A percentile compares a stretch with the other conserved stretches of the same genome.
Conservation (phyloP, 148 eudicot genomes). For the Salicornia ramosissima region DNA sequence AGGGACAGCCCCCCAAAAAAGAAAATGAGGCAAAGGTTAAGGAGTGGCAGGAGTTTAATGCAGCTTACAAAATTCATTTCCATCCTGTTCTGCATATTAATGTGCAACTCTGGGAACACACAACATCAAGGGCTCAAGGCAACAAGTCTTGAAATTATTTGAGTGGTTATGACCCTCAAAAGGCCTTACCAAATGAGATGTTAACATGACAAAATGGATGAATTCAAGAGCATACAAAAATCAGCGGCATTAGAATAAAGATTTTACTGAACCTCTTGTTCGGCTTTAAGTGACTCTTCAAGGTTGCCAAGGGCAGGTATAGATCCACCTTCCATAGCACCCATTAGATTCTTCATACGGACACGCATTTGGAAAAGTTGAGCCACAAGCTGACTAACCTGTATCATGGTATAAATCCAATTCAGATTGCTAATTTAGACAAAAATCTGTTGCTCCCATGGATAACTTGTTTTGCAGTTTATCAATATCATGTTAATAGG, state of each 20-base stretch:
- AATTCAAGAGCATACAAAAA: not conserved
- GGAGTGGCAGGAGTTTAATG: too few relatives aligned
- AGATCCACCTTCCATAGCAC: slow-evolving; percentile 92
- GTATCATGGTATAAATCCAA: slow-evolving; percentile 25
- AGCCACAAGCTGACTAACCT: slow-evolving; percentile 95
- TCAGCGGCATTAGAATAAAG: not conserved
- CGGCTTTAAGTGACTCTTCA: slow-evolving; percentile 77
- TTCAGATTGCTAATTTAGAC: not conserved
- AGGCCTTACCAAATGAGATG: not conserved
- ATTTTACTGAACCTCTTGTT: slow-evolving; percentile 49
- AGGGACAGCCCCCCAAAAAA: too few relatives aligned
- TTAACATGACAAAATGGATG: not conserved
- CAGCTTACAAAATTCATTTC: too few relatives aligned
- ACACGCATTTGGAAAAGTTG: slow-evolving; percentile 97
- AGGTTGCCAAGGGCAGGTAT: slow-evolving; percentile 76
- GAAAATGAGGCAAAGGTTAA: too few relatives aligned
- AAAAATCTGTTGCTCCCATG: not conserved
- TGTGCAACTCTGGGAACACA: too few relatives aligned
- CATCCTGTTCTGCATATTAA: too few relatives aligned
- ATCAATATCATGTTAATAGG: not conserved
- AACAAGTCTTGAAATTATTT: not conserved
- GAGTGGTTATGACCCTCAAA: not conserved
- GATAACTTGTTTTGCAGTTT: not conserved
- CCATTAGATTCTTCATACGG: slow-evolving; percentile 95
- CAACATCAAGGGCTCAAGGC: too few relatives aligned